Conservation (phyloP, 129 eudicot genomes). For the Ambrosia trifida region DNA sequence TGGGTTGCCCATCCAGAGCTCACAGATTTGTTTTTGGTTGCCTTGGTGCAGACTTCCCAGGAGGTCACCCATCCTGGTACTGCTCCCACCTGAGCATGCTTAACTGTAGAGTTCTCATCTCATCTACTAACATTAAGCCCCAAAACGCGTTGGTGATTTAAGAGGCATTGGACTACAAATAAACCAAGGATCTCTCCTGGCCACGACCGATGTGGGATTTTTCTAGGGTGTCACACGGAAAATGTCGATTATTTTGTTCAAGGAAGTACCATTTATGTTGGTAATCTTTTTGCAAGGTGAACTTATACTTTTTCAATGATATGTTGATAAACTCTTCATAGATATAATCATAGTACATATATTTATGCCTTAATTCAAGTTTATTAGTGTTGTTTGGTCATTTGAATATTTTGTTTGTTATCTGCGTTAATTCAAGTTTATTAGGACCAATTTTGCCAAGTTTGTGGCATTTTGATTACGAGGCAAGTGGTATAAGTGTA, state of each 20-base stretch:
- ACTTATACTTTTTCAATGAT: not conserved
- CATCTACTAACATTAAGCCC: too few relatives aligned
- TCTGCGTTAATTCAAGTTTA: slow-evolving; percentile 2
- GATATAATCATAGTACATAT: not conserved
- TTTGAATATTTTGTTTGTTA: slow-evolving; percentile 13
- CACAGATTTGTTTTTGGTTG: too few relatives aligned
- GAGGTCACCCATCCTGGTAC: too few relatives aligned
- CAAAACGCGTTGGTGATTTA: too few relatives aligned
- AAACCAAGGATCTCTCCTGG: too few relatives aligned
- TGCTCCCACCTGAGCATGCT: too few relatives aligned
- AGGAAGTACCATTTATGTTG: slow-evolving; percentile 95
- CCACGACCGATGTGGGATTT: too few relatives aligned
- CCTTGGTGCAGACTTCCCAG: too few relatives aligned
- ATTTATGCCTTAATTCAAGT: slow-evolving; percentile 5
- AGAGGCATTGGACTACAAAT: too few relatives aligned
- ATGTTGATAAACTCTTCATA: not conserved
- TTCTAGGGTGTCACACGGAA: slow-evolving; percentile 89
- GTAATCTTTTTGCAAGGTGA: slow-evolving; percentile 94
- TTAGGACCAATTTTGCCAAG: slow-evolving; percentile 9
- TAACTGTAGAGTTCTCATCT: too few relatives aligned
- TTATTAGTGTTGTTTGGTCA: not conserved
- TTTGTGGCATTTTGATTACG: slow-evolving; percentile 43
- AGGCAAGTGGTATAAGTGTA: slow-evolving; percentile 86
- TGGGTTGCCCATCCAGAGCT: too few relatives aligned
- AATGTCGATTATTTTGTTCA: slow-evolving; percentile 89